phyloP scores from a whole-genome alignment of 2,329 filamentous ascomycete species.

The Fusarium pseudocircinatum region DNA sequence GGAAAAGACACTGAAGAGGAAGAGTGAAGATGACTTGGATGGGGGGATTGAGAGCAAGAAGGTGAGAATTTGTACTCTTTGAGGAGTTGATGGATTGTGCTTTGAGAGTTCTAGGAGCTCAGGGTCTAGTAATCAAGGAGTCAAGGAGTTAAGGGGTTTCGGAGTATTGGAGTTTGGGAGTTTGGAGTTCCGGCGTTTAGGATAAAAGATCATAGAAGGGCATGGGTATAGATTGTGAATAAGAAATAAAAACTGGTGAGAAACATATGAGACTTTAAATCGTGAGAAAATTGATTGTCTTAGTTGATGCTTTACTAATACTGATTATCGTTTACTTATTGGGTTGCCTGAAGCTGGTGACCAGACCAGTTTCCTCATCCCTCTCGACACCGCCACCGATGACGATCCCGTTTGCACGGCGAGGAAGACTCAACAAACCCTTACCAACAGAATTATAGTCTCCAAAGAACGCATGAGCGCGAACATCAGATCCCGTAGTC shows the following conservation, averaged over 20 bases:
- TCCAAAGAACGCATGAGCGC: conserved; percentile 66
- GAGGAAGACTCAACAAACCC: conserved; percentile 50
- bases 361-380: conserved; percentile 51
- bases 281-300: neutral
- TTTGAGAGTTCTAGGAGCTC: neutral
- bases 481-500: conserved; percentile 45
- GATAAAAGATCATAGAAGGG: too few relatives aligned
- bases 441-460: conserved; percentile 56
- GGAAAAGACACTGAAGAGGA: neutral
- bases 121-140: neutral
- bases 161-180: neutral
- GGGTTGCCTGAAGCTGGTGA: conserved; percentile 42
- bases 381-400: conserved; percentile 56
- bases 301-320: neutral
- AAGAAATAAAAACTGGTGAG: too few relatives aligned
- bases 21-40: neutral
- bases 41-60: neutral
- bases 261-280: rapidly evolving
- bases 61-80: neutral
- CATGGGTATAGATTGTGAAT: neutral
- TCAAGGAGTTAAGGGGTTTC: neutral
- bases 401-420: conserved; percentile 52
- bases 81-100: neutral
- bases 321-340: neutral
- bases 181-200: neutral